Evolutionary conservation across 257 asterid genomes (phyloP).

Genomic region (Jaltomata sinuosa): DNA sequence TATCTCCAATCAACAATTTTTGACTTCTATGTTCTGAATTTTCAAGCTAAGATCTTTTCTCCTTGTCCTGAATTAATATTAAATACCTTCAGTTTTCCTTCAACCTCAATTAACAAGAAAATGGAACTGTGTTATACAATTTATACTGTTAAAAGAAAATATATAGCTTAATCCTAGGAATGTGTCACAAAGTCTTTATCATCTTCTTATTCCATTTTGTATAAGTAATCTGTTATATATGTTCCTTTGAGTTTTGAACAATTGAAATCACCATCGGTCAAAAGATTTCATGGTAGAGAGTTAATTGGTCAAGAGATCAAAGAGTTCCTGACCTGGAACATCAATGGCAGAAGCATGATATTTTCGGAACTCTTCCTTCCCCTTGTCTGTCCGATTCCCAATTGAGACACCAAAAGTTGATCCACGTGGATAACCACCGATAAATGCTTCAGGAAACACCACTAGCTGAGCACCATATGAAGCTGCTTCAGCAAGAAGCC

Average conservation of each 20-base stretch:
- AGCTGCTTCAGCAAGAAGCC: conserved; percentile 93
- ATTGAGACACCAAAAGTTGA: conserved; percentile 76
- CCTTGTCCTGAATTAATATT: not conserved
- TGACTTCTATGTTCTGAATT: not conserved
- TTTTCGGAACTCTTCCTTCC: conserved; percentile 82
- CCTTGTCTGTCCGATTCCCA: conserved; percentile 87
- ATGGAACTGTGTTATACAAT: not conserved
- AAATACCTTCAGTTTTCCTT: not conserved
- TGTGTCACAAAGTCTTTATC: not conserved
- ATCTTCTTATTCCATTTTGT: not conserved
- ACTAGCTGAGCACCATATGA: conserved; percentile 81
- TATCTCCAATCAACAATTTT: not conserved
- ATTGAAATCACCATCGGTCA: not conserved
- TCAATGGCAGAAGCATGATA: conserved; percentile 89
- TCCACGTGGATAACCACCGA: conserved; percentile 98
- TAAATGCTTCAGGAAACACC: conserved; percentile 95
- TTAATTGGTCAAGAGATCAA: not conserved
- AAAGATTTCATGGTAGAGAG: not conserved
- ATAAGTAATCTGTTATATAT: not conserved
- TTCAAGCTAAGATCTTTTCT: not conserved
- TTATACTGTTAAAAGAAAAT: not conserved
- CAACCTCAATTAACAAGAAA: not conserved
- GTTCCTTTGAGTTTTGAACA: not conserved
- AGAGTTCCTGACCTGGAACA: conserved; percentile 65
- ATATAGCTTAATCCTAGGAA: not conserved